Percentiles rank a stretch among this genome's conserved stretches.
Evolutionary conservation across 805 yeast species (phyloP).

Genomic region (Ogataea parapolymorpha): DNA sequence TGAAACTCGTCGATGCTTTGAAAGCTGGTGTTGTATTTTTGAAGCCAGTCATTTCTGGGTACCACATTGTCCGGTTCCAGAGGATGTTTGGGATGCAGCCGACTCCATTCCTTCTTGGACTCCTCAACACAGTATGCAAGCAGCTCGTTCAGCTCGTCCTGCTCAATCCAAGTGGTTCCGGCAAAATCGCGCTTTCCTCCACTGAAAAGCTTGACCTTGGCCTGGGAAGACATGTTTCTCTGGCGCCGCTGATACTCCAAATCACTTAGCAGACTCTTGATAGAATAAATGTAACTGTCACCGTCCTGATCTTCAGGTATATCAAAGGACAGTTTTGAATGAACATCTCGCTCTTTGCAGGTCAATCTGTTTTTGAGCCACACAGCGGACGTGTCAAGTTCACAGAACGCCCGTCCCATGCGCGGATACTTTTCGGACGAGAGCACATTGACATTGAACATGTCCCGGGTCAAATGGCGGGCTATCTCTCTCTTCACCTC

Average conservation of each 20-base stretch:
- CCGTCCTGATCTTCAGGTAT: neutral
- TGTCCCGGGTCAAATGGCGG: conserved; percentile 12
- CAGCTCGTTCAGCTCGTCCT: conserved; percentile 34
- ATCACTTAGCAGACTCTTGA: conserved; percentile 60
- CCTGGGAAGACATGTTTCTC: conserved; percentile 34
- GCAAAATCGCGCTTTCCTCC: conserved; percentile 23
- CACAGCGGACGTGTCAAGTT: conserved; percentile 65
- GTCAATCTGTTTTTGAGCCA: conserved; percentile 54
- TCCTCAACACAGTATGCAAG: conserved; percentile 29
- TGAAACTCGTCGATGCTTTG: conserved; percentile 22
- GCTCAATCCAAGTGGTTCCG: conserved; percentile 40
- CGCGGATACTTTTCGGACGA: conserved; percentile 39
- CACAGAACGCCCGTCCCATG: conserved; percentile 62
- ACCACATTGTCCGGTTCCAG: conserved; percentile 21
- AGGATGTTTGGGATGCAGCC: conserved; percentile 7
- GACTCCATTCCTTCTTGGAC: conserved; percentile 25
- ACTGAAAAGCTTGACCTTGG: conserved; percentile 27
- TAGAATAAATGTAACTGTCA: conserved; percentile 38
- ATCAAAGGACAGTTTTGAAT: conserved; percentile 34
- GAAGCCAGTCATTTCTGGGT: conserved; percentile 21
- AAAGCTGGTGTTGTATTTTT: conserved; percentile 32
- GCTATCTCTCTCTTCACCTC: conserved; percentile 34
- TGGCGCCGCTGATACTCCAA: conserved; percentile 47
- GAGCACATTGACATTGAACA: conserved; percentile 28
- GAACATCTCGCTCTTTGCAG: conserved; percentile 45